A percentile compares a stretch with the other conserved stretches of the same genome.
These are phyloP conservation scores for Suzukiozyma palmioleophila DNA, from an alignment of 1,139 yeast species.

Conservation along the genomic window DNA sequence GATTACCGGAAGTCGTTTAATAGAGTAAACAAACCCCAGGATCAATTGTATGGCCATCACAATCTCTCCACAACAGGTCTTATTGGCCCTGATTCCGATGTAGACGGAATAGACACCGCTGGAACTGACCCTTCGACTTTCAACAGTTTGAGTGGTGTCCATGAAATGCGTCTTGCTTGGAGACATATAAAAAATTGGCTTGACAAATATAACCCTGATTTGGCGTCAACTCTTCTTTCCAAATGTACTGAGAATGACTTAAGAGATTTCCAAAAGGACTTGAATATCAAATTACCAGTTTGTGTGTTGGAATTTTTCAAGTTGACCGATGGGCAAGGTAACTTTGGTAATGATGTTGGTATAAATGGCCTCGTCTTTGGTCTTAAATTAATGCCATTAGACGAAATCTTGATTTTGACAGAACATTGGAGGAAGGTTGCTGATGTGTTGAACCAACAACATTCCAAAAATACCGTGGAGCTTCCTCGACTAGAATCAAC, in stretches of 20 bases:
- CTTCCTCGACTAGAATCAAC: constrained; percentile 21
- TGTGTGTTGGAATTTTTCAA: constrained; percentile 57
- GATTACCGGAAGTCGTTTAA: constrained; percentile 49
- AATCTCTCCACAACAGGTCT: constrained; percentile 21
- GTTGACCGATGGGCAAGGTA: constrained; percentile 67
- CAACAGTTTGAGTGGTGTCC: constrained; percentile 45
- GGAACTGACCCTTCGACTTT: constrained; percentile 9
- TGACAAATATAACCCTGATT: constrained; percentile 49
- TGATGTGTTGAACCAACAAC: constrained; percentile 29
- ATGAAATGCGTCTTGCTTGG: constrained; percentile 65
- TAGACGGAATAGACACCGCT: constrained; percentile 8
- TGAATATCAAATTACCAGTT: constrained; percentile 52
- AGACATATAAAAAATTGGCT: constrained; percentile 65
- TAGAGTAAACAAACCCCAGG: constrained; percentile 39
- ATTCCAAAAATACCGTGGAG: constrained; percentile 11
- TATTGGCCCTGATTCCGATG: constrained; percentile 8
- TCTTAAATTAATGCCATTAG: constrained; percentile 58
- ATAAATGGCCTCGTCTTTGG: constrained; percentile 64
- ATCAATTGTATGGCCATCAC: constrained; percentile 28
- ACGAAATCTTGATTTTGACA: constrained; percentile 60
- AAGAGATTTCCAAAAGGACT: constrained; percentile 59
- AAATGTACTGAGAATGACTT: constrained; percentile 64
- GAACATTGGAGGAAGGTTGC: constrained; percentile 67
- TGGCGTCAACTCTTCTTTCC: constrained; percentile 52
- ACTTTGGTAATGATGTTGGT: constrained; percentile 36